Conservation (phyloP, 805 yeast species). For the Metschnikowia lochheadii region DNA sequence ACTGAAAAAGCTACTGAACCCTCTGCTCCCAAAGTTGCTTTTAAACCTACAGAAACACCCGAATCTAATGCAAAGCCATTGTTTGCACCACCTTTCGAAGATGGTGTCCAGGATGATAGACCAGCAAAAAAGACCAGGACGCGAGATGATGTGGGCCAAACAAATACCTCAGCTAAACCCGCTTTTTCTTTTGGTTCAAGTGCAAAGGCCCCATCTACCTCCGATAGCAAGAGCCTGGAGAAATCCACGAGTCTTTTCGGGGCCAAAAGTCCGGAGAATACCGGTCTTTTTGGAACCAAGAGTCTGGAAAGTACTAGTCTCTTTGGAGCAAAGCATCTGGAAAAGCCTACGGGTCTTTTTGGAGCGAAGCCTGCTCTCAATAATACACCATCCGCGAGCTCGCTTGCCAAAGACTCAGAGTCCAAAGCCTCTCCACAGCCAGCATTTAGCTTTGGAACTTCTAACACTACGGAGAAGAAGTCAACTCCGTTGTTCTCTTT, state of each 20-base stretch:
- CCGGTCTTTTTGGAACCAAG: too few species aligned
- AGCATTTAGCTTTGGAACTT: neutral
- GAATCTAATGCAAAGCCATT: neutral
- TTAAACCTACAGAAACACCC: neutral
- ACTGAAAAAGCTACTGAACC: constrained; percentile 7
- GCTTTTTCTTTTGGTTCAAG: neutral
- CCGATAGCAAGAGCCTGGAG: neutral
- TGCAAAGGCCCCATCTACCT: neutral
- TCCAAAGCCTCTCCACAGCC: neutral
- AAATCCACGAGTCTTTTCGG: neutral
- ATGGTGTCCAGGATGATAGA: neutral
- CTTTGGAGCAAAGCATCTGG: neutral
- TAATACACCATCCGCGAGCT: neutral
- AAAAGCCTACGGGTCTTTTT: neutral
- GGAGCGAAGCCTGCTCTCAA: neutral
- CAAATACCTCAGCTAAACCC: neutral
- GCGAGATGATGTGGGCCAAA: neutral
- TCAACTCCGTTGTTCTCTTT: neutral
- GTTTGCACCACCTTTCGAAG: constrained; percentile 5
- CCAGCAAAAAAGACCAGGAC: constrained; percentile 4
- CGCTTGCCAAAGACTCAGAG: neutral
- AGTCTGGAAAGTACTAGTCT: too few species aligned
- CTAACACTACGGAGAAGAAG: neutral
- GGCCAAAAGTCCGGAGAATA: neutral
- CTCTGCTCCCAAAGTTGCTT: constrained; percentile 7